Evolutionary conservation across 139 green algal genomes (phyloP).

Genomic region (Chlamydomonas sphaeroides): DNA sequence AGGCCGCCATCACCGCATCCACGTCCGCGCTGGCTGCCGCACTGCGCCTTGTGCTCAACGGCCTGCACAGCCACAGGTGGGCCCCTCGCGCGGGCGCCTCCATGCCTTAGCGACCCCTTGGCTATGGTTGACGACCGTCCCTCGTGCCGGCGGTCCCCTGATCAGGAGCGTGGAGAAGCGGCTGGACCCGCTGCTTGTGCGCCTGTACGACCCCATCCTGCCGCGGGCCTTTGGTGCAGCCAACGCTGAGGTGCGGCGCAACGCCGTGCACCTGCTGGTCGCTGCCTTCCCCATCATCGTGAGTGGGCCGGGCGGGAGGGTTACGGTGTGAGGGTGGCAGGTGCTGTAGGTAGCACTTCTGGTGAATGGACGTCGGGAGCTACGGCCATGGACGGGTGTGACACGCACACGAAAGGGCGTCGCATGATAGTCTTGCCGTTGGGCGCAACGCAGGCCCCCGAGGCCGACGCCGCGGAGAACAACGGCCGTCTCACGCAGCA

Average conservation of each 20-base stretch:
- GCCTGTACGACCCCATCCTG: constrained; percentile 87
- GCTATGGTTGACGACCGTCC: no score
- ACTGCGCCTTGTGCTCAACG: constrained; percentile 68
- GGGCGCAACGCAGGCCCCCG: constrained; percentile 65
- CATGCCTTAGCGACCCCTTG: no score
- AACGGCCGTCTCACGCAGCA: constrained; percentile 74
- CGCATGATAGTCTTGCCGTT: no score
- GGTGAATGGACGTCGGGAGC: no score
- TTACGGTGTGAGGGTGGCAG: no score
- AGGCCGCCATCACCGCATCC: constrained; percentile 66
- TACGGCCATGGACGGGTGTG: no score
- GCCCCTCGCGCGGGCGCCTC: not conserved
- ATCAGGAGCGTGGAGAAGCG: constrained; percentile 27
- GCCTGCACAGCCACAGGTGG: constrained; percentile 71
- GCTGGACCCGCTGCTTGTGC: constrained; percentile 77
- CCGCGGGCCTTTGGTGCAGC: constrained; percentile 74
- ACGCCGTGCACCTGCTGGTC: constrained; percentile 75
- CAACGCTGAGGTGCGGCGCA: constrained; percentile 80
- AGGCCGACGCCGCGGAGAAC: constrained; percentile 62
- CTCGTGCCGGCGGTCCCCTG: no score
- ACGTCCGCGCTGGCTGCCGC: constrained; percentile 64
- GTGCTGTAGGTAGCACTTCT: no score
- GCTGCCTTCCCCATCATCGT: constrained; percentile 85
- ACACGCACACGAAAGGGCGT: no score
- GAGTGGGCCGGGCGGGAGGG: no score